Base-by-base conservation (phyloP, 2,329 filamentous ascomycete species). In the Pseudogymnoascus sp. region DNA sequence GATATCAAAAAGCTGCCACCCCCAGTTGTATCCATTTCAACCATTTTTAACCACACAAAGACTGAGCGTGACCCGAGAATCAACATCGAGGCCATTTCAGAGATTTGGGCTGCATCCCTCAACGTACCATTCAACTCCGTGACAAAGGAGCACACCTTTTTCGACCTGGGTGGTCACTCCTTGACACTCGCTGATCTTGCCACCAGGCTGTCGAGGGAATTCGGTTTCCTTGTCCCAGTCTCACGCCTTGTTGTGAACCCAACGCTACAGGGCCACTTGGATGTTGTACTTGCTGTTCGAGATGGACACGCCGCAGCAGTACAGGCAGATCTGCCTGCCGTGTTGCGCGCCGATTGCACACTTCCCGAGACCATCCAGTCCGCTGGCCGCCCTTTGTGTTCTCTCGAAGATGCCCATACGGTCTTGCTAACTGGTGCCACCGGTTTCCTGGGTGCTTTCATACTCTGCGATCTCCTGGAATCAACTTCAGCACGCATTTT, bases 131-230 rank as follows among this genome's bases (percentile, higher is more conserved):
- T 79, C 8, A 80, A 76, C 42, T 79, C 82, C 19, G 83, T 93
- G 24, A 88, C 87, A 61, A 71, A 82, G 1, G 86, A 90, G 65
- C 86, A 91, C 72, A 88, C 86, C 72, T 93, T 93, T 74, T 93
- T 93, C 72, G 90, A 93, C 65, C 78, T 93, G 1, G 90, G 90
- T 37, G 90, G 90, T 0, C 90, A 93, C 74, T 92, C 89, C 0
- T 76, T 93, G 62, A 85, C 86, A 1, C 82, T 93, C n/a, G 90
- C 90, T 0, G 87, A 91, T 65, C 80, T 93, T 26, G 85, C 89
- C n/a, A 86, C 85, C 26, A 84, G 85, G 35, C 73, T 93, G 13
- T 86, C 87, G 0, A 84, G 84, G 64, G 82, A 81, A 0, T 91
- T 91, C 69, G 89, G 88, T 4, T 89, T 93, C 72, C 82, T 86